Base-by-base conservation (phyloP, 2,329 filamentous ascomycete species). In the Aspergillus clavatus region DNA sequence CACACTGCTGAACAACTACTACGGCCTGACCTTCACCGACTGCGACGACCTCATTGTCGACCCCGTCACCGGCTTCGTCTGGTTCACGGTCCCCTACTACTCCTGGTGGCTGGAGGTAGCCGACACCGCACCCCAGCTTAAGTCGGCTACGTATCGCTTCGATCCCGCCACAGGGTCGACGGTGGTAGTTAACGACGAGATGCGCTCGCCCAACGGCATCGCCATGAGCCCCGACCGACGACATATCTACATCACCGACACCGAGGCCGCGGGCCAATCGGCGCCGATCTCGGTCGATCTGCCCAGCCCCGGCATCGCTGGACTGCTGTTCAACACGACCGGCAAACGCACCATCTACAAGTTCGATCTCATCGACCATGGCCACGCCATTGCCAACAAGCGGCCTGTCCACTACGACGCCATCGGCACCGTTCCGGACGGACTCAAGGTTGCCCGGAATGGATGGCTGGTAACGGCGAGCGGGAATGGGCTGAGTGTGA, bases 21-120 rank as follows among this genome's bases (percentile, higher is more conserved):
- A 40, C 11, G 43, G 43, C 1, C 18, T 40, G 6, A 40, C 37
- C 43, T 45, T 45, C 28, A 35, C 36, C 4, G 38, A 39, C 18
- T 45, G 43, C 22, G 43, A 45, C 12, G 43, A 45, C 16, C 8
- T 45, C 19, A 35, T 39, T 28, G 28, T 45, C 22, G 43, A 39
- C 11, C 37, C 43, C 0, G 29, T 33, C 29, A 33, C n/a, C 12
- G 43, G 43, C 16, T 39, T 40, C 16, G 22, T 45, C 37, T 45
- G 43, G 43, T 45, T 45, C 29, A 45, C 43, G n/a, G 29, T 24
- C 23, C 38, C 37, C 6, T 40, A 33, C 6, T 35, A 40, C 28
- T 27, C 37, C 23, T 33, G 29, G 29, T 33, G 29, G 29, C 29
- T 33, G 16, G 29, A 33, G 29, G 29, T 33, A 4, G 29, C 29